Evolutionary conservation across 805 yeast species (phyloP).

Genomic region (Jamesozyma jinghongensis): DNA sequence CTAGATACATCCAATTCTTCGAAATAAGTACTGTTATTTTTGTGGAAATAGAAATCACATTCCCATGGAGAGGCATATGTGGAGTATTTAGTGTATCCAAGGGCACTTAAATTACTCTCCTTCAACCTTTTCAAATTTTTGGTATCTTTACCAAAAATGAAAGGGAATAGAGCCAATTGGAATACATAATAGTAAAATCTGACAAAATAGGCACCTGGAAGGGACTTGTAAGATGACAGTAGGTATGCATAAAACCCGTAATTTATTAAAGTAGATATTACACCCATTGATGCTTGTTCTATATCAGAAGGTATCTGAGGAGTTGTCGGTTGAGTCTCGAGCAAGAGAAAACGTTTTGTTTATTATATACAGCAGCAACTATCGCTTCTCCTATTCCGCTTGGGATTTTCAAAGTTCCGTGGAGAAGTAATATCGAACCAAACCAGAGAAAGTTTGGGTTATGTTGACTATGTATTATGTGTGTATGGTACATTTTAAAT

Average conservation of each 20-base stretch:
- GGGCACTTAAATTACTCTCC: slow-evolving; percentile 23
- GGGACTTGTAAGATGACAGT: slow-evolving; percentile 40
- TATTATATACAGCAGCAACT: no score
- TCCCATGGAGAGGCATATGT: slow-evolving; percentile 69
- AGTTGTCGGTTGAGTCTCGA: no score
- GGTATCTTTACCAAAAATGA: slow-evolving; percentile 18
- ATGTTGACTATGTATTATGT: no score
- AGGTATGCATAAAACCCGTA: slow-evolving; percentile 12
- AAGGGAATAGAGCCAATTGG: slow-evolving; percentile 35
- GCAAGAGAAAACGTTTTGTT: no score
- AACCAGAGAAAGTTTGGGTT: no score
- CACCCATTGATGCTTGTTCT: no score
- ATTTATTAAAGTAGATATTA: slow-evolving; percentile 8
- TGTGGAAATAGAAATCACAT: slow-evolving; percentile 80
- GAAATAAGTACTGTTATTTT: slow-evolving; percentile 79
- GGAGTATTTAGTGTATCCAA: slow-evolving; percentile 35
- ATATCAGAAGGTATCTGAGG: no score
- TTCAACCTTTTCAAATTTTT: slow-evolving; percentile 15
- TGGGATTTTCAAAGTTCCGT: no score
- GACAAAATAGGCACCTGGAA: slow-evolving; percentile 58
- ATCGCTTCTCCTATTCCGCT: no score
- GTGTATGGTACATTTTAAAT: no score
- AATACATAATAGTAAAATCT: slow-evolving; percentile 49
- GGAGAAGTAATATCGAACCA: no score
- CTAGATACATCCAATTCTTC: slow-evolving; percentile 74